Conservation (phyloP, 2,329 filamentous ascomycete species). For the Cladophialophora bantiana region DNA sequence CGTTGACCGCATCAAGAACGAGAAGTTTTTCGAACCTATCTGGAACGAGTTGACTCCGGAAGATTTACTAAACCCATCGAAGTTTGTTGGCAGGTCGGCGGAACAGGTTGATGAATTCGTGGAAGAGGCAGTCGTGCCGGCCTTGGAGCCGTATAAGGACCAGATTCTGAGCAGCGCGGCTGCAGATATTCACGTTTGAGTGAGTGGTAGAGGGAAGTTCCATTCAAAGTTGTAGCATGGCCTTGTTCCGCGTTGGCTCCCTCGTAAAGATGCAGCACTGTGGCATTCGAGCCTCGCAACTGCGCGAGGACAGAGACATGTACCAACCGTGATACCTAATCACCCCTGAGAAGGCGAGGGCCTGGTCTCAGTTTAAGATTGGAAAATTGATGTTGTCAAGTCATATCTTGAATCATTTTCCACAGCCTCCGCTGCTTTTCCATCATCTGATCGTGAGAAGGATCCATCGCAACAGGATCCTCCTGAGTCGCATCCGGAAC, state of each 20-base stretch:
- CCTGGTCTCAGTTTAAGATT: background rate
- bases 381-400: conserved; percentile 15
- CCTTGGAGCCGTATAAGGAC: conserved; percentile 56
- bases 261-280: background rate
- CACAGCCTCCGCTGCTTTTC: conserved; percentile 48
- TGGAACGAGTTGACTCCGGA: conserved; percentile 69
- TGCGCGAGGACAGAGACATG: background rate
- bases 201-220: background rate
- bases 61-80: conserved; percentile 68
- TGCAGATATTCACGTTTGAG: conserved; percentile 51
- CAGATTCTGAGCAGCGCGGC: conserved; percentile 48
- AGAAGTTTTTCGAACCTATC: conserved; percentile 76
- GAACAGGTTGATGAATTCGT: conserved; percentile 63
- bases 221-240: background rate
- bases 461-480: conserved; percentile 3
- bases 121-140: conserved; percentile 56
- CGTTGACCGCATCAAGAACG: conserved; percentile 75
- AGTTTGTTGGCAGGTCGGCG: conserved; percentile 63
- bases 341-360: background rate
- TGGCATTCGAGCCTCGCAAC: background rate
- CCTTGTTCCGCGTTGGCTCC: background rate
- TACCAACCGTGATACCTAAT: background rate
- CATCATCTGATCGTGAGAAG: conserved; percentile 40
- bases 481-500: conserved; percentile 24
- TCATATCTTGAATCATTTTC: conserved; percentile 49